A percentile compares a stretch with the other conserved stretches of the same genome.
Conservation (phyloP, 2,329 filamentous ascomycete species). For the Hymenoscyphus infarciens region DNA sequence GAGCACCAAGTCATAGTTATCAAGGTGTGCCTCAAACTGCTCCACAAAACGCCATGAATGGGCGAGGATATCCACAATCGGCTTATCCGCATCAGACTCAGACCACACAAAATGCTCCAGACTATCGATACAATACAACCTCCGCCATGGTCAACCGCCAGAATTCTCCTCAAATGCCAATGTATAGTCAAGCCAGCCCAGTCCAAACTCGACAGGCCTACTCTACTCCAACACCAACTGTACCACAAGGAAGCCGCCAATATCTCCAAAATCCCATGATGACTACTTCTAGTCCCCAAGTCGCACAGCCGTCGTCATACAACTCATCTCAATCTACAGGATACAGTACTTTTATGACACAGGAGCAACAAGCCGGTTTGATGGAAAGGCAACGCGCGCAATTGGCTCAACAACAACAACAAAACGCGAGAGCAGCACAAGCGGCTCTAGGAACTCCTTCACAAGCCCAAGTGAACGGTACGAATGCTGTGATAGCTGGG, state of each 20-base stretch:
- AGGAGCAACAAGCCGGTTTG: slow-evolving; percentile 36
- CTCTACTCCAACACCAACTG: slow-evolving; percentile 27
- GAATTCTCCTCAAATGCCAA: slow-evolving; percentile 31
- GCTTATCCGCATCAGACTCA: slow-evolving; percentile 29
- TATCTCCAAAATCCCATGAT: slow-evolving; percentile 26
- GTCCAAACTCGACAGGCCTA: slow-evolving; percentile 23
- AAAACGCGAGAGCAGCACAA: slow-evolving; percentile 33
- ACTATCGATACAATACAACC: slow-evolving; percentile 30
- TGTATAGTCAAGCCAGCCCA: slow-evolving; percentile 28
- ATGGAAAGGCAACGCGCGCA: slow-evolving; percentile 38
- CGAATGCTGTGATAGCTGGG: slow-evolving; percentile 25
- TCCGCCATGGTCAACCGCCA: slow-evolving; percentile 26
- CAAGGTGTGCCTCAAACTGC: slow-evolving; percentile 26
- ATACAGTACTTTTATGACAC: slow-evolving; percentile 33
- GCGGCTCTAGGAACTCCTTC: slow-evolving; percentile 26
- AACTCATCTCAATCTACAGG: slow-evolving; percentile 19
- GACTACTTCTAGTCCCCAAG: slow-evolving; percentile 27
- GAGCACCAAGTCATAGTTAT: slow-evolving; percentile 25
- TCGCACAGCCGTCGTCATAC: slow-evolving; percentile 23
- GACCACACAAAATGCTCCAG: slow-evolving; percentile 28
- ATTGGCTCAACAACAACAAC: slow-evolving; percentile 30
- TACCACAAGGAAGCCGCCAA: slow-evolving; percentile 23
- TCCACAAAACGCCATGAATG: slow-evolving; percentile 25
- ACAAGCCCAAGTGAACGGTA: slow-evolving; percentile 28
- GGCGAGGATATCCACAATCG: slow-evolving; percentile 28